phyloP scores from a whole-genome alignment of 352 stramenopile genomes.

The Globisporangium alternatum region DNA sequence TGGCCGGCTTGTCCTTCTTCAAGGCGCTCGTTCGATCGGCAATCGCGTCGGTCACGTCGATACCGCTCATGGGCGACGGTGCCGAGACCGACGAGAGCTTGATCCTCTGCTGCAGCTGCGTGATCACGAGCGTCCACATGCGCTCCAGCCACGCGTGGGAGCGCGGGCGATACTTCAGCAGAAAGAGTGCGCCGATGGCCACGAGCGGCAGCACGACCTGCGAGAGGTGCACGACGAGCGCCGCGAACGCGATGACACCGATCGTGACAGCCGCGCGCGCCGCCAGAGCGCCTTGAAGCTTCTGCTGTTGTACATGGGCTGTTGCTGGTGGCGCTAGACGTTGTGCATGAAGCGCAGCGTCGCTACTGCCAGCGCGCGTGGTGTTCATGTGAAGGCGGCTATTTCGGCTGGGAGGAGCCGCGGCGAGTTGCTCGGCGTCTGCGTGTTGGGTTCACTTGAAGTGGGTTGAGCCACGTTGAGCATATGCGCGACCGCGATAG shows the following conservation, averaged over 20 bases:
- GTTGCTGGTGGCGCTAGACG: neutral
- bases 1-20: neutral
- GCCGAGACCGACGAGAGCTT: neutral
- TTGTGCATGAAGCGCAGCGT: neutral
- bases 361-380: neutral
- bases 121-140: neutral
- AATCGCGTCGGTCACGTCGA: neutral
- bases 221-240: constrained; percentile 10
- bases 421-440: too few relatives aligned
- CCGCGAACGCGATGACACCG: constrained; percentile 2
- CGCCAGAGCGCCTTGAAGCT: neutral
- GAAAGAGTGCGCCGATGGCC: neutral
- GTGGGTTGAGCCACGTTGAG: too few relatives aligned
- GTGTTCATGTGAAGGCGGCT: neutral
- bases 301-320: neutral
- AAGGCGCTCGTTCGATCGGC: too few relatives aligned
- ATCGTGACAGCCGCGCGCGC: neutral
- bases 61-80: neutral
- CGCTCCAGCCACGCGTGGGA: neutral
- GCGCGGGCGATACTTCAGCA: neutral
- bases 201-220: constrained; percentile 3
- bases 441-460: too few relatives aligned
- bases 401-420: too few relatives aligned
- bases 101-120: constrained; percentile 4
- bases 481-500: too few relatives aligned